Percentiles rank a stretch among this genome's conserved stretches.
These are phyloP conservation scores for Galeopsis tetrahit DNA, from an alignment of 257 asterid genomes.

Conservation along the genomic window DNA sequence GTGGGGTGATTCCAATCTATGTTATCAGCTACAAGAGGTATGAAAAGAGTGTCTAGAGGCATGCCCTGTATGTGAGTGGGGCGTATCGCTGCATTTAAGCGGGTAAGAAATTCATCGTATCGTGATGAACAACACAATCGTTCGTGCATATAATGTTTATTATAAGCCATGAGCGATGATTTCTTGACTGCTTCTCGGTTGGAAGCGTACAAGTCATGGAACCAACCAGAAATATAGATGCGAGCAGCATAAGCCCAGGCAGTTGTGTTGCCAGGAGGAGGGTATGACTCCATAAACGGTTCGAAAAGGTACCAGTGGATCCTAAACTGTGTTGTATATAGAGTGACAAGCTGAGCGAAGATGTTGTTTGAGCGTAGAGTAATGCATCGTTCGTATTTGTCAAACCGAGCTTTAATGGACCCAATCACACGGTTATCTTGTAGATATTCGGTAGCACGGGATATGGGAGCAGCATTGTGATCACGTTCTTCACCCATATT, in stretches of 20 bases:
- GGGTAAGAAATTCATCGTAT: not conserved
- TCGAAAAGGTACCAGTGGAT: not conserved
- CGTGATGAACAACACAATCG: not conserved
- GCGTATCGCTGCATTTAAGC: not conserved
- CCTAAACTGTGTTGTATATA: not conserved
- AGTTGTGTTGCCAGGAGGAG: not conserved
- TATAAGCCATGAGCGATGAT: not conserved
- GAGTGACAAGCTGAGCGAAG: not conserved
- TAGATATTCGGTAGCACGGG: not conserved
- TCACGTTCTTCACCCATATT: not conserved
- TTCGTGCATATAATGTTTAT: not conserved
- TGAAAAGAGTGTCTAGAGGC: not conserved
- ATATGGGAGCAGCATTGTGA: not conserved
- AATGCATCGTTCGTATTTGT: not conserved
- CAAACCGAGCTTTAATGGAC: not conserved
- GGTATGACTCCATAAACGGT: not conserved
- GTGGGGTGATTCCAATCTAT: constrained; percentile 4
- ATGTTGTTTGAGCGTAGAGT: not conserved
- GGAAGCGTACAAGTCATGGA: not conserved
- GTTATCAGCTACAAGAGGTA: not conserved
- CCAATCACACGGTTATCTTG: not conserved
- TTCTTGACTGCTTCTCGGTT: not conserved
- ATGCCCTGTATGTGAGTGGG: not conserved
- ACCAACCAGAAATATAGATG: not conserved
- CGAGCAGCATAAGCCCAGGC: not conserved